Evolutionary conservation across 78 protist species (phyloP).

Genomic region (Dictyostelium citrinum): DNA sequence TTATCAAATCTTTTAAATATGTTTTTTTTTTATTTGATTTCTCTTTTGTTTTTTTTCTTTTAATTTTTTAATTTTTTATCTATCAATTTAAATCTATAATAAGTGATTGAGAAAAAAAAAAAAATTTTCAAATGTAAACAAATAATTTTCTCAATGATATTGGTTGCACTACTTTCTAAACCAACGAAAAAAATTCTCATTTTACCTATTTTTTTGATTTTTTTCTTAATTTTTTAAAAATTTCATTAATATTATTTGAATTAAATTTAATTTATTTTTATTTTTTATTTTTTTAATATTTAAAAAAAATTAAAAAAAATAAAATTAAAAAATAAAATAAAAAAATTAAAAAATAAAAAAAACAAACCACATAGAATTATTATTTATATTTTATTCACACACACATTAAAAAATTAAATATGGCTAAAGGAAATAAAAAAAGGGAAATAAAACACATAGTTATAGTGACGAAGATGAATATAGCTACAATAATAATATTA

Average conservation of each 20-base stretch:
- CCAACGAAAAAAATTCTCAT: too few relatives aligned
- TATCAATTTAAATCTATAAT: too few relatives aligned
- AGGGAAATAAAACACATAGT: not conserved
- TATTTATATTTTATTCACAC: not conserved
- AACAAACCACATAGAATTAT: not conserved
- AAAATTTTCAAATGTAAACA: too few relatives aligned
- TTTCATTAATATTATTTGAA: not conserved
- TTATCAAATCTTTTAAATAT: too few relatives aligned
- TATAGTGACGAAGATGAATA: not conserved
- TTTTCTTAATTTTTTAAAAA: not conserved
- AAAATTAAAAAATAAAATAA: not conserved
- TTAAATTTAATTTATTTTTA: not conserved
- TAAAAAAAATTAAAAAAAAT: not conserved
- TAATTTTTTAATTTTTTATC: too few relatives aligned
- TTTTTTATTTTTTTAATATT: not conserved
- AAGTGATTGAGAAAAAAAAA: too few relatives aligned
- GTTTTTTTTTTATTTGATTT: too few relatives aligned
- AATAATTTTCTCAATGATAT: too few relatives aligned
- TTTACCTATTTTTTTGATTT: too few relatives aligned
- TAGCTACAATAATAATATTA: not conserved
- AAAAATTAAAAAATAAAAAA: not conserved
- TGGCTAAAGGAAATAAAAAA: slow-evolving; percentile 9
- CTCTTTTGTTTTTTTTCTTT: too few relatives aligned
- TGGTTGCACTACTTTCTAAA: too few relatives aligned
- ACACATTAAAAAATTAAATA: not conserved